These are phyloP conservation scores for Trichosporon asahii DNA, from an alignment of 1,284 basidiomycete species.

Conservation along the genomic window DNA sequence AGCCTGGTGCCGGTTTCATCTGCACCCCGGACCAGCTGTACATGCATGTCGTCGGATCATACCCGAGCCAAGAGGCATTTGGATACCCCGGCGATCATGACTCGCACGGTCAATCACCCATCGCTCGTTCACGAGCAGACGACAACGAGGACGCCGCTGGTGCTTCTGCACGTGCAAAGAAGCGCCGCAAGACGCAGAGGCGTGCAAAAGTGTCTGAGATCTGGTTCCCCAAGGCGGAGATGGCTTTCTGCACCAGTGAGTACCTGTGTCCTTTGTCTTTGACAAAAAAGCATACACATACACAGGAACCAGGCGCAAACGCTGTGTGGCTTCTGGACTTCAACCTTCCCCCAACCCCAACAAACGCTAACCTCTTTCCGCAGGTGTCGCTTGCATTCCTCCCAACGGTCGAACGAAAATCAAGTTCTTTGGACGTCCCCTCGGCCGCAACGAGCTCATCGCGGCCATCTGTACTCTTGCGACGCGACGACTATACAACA, in stretches of 20 bases:
- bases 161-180: conserved; percentile 23
- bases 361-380: conserved; percentile 10
- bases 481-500: conserved; percentile 47
- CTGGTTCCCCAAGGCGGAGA: conserved; percentile 26
- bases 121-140: conserved; percentile 11
- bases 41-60: conserved; percentile 21
- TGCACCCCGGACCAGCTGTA: conserved; percentile 22
- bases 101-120: conserved; percentile 14
- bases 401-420: conserved; percentile 48
- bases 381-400: conserved; percentile 31
- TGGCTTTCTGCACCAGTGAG: conserved; percentile 29
- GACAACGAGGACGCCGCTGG: conserved; percentile 11
- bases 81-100: conserved; percentile 20
- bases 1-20: neutral
- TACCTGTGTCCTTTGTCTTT: conserved; percentile 5
- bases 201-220: conserved; percentile 26
- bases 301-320: neutral
- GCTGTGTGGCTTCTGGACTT: neutral
- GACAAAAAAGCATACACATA: neutral
- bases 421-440: conserved; percentile 54
- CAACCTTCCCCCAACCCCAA: neutral
- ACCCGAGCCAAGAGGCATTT: conserved; percentile 19
- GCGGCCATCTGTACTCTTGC: conserved; percentile 55
- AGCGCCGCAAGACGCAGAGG: conserved; percentile 25
- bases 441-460: conserved; percentile 57